These are phyloP conservation scores for Alternaria atra DNA, from an alignment of 2,329 filamentous ascomycete species.

Conservation along the genomic window DNA sequence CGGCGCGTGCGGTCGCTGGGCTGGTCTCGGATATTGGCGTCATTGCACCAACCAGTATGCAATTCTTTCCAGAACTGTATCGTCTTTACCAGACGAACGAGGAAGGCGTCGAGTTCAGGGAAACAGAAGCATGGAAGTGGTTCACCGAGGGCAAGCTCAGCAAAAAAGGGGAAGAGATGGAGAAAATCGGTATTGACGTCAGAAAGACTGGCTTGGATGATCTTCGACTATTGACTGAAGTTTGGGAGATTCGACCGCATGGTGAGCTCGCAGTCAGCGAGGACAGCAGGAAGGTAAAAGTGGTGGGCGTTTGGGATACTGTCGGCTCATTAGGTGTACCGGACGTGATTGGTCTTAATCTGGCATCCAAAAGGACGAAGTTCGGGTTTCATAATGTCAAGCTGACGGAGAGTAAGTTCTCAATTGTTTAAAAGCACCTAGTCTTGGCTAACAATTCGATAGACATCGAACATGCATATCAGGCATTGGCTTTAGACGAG, in stretches of 20 bases:
- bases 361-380: slow-evolving; percentile 29
- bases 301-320: slow-evolving; percentile 61
- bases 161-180: slow-evolving; percentile 27
- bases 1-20: slow-evolving; percentile 54
- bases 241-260: slow-evolving; percentile 50
- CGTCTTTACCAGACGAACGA: slow-evolving; percentile 47
- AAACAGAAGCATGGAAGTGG: slow-evolving; percentile 41
- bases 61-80: slow-evolving; percentile 57
- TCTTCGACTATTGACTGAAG: slow-evolving; percentile 33
- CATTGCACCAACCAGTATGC: slow-evolving; percentile 55
- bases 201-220: slow-evolving; percentile 24
- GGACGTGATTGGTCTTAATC: slow-evolving; percentile 48
- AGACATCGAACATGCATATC: slow-evolving; percentile 63
- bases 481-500: slow-evolving; percentile 65
- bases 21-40: slow-evolving; percentile 58
- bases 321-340: slow-evolving; percentile 58
- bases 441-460: slow-evolving; percentile 34
- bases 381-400: slow-evolving; percentile 49
- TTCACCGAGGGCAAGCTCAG: slow-evolving; percentile 50
- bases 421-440: neutral
- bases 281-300: slow-evolving; percentile 48
- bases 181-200: slow-evolving; percentile 19
- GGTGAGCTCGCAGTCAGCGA: slow-evolving; percentile 28
- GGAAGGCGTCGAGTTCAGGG: slow-evolving; percentile 33
- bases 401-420: slow-evolving; percentile 42